phyloP scores from a whole-genome alignment of 192 early-diverging fungal genomes.

The Backusella parvicylindrica region DNA sequence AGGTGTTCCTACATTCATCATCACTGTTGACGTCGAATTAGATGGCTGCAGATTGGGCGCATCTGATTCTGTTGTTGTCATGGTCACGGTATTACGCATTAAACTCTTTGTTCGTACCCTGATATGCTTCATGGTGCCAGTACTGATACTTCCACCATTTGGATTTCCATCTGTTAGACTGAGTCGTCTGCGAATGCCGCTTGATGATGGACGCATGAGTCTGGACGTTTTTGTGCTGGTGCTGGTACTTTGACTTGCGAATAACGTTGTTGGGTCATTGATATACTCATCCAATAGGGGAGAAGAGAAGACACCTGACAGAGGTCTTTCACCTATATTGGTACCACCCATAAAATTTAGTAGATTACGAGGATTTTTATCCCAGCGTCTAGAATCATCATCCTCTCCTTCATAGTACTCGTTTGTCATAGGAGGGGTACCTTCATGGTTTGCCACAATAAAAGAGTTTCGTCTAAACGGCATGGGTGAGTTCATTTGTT shows the following conservation, averaged over 20 bases:
- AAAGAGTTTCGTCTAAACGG: conserved; percentile 27
- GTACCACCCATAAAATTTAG: conserved; percentile 27
- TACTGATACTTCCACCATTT: neutral
- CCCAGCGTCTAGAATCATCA: conserved; percentile 41
- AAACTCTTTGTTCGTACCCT: conserved; percentile 21
- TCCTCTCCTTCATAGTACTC: conserved; percentile 52
- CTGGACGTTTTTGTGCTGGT: conserved; percentile 3
- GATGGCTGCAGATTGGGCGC: neutral
- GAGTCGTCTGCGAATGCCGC: conserved; percentile 46
- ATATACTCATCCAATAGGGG: conserved; percentile 2
- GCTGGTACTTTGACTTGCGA: neutral
- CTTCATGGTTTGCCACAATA: conserved; percentile 13
- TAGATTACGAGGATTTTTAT: conserved; percentile 28
- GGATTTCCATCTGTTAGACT: conserved; percentile 29
- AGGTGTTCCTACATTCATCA: neutral
- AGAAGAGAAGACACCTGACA: conserved; percentile 8
- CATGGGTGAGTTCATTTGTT: conserved; percentile 14
- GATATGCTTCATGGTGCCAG: neutral
- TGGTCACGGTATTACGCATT: conserved; percentile 20
- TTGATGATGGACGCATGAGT: conserved; percentile 8
- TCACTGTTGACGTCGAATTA: neutral
- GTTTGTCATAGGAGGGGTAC: conserved; percentile 1
- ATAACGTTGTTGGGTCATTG: neutral
- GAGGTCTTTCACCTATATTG: conserved; percentile 15
- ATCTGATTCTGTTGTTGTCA: neutral